Evolutionary conservation across 768 basidiomycete genomes (phyloP).

Genomic region (Collybia sp.): DNA sequence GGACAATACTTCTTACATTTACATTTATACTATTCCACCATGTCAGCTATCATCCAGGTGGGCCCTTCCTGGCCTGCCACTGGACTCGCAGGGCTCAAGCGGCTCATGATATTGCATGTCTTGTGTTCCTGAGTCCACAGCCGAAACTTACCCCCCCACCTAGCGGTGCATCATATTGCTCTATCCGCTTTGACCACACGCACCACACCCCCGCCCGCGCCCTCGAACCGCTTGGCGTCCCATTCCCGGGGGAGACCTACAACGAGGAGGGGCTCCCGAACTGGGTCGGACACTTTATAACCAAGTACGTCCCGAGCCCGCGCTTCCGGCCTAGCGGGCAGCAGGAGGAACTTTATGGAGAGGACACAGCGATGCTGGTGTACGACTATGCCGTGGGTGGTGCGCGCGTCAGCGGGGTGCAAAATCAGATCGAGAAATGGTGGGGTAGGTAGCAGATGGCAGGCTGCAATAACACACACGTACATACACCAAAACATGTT

Average conservation of each 20-base stretch:
- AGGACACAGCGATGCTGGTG: conserved; percentile 35
- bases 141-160: neutral
- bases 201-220: conserved; percentile 27
- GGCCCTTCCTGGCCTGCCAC: conserved; percentile 28
- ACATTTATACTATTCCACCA: neutral
- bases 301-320: conserved; percentile 32
- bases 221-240: conserved; percentile 41
- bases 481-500: too few relatives aligned
- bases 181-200: conserved; percentile 25
- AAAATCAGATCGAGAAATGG: conserved; percentile 30
- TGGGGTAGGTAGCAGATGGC: too few relatives aligned
- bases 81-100: conserved; percentile 33
- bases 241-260: conserved; percentile 45
- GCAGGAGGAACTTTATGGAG: conserved; percentile 23
- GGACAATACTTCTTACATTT: neutral
- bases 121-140: neutral
- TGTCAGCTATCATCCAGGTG: conserved; percentile 18
- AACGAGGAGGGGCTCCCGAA: conserved; percentile 45
- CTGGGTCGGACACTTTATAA: conserved; percentile 61
- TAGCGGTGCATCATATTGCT: conserved; percentile 62
- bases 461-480: too few relatives aligned
- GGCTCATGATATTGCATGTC: conserved; percentile 52
- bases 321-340: conserved; percentile 22
- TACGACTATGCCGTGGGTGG: conserved; percentile 59
- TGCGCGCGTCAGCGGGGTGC: conserved; percentile 35